Base-by-base conservation (phyloP, 2,329 filamentous ascomycete genomes). In the Xylariaceae sp. region DNA sequence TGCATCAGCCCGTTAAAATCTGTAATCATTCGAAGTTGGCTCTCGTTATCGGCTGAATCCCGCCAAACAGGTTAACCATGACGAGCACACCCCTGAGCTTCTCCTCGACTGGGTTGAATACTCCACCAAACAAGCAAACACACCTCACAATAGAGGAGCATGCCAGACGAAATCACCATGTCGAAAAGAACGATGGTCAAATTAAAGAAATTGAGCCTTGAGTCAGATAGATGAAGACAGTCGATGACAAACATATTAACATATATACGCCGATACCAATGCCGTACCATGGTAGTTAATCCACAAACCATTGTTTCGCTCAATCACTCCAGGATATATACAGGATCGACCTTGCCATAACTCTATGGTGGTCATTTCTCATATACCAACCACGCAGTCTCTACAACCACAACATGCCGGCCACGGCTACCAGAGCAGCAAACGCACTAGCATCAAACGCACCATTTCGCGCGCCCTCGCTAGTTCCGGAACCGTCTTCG, bases 361-460 rank as follows among this genome's bases (percentile, higher is more conserved):
- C 4, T 27, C 22, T 27, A 7, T 27, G 7, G 4, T 27, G 7
- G 22, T 27, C 7, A 17, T 14, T 7, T 43, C n/a, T 27, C 6
- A 43, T n/a, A 11, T 10, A 19, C 6, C 17, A 9, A 15, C 11
- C 41, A 17, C 7, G 19, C 38, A 40, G 14, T 10, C 40, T 22
- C 35, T 61, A 66, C 32, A 65, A 35, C 56, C 53, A 65, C 6
- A 66, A 49, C 63, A 64, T 66, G 5, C 53, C 65, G 2, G 53
- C 61, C 32, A 66, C 60, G 4, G 62, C 64, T 42, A 66, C 33
- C 3, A 66, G 58, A 18, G 63, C 64, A 5, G 64, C 64, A 42
- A 67, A 66, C 9, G 62, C 59, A 38, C 65, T 66, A 10, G 64
- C 60, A 12, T 64, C 65, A 5, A 64, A 49, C 6, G 50, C 54